Base-by-base conservation (phyloP, 2,329 filamentous ascomycete genomes). In the Fusarium marasasianum region DNA sequence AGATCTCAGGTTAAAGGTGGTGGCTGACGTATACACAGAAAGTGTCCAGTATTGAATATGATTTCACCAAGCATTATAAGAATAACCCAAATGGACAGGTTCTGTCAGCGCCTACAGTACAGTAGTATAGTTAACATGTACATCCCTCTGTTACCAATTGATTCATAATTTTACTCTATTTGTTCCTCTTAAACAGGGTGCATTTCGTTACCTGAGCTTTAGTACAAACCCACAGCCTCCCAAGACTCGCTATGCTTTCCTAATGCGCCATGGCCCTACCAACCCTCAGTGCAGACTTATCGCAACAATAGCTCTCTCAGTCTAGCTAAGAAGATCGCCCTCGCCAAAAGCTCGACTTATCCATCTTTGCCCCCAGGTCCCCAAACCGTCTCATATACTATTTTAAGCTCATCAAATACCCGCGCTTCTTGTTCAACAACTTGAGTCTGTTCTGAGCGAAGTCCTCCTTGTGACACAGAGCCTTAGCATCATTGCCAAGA, bases 401-500 rank as follows among this genome's bases (percentile, higher is more conserved):
- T 20, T 29, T 38, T 3, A 9, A 18, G 6, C 18, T 26, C 14
- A 9, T n/a, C 10, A 54, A 11, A 13, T 10, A 18, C 6, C 8
- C 10, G 1, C 35, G 51, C 14, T 29, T 54, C 11, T 54, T 5
- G 1, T 1, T 40, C 35, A 54, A 18, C 0, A 0, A 2, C 3
- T 29, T 29, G 5, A 54, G 51, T 8, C 35, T n/a, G 3, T 18
- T 9, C 0, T 29, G 4, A 3, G 18, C 10, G 6, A 54, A 54
- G 0, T 29, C 14, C 0, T 13, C 2, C 20, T 54, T n/a, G 2
- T 8, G 1, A 4, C 11, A n/a, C 0, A 54, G 20, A 0, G 6
- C 10, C 8, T 38, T 22, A 0, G 2, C 1, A 13, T 29, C 51
- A 17, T n/a, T n/a, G 1, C n/a, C 14, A 18, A 54, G 1, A 2